Evolutionary conservation across 2,329 filamentous ascomycete species (phyloP), one percentile per base, ranked within the genome.

Genomic region (Clonostachys rhizophaga): DNA sequence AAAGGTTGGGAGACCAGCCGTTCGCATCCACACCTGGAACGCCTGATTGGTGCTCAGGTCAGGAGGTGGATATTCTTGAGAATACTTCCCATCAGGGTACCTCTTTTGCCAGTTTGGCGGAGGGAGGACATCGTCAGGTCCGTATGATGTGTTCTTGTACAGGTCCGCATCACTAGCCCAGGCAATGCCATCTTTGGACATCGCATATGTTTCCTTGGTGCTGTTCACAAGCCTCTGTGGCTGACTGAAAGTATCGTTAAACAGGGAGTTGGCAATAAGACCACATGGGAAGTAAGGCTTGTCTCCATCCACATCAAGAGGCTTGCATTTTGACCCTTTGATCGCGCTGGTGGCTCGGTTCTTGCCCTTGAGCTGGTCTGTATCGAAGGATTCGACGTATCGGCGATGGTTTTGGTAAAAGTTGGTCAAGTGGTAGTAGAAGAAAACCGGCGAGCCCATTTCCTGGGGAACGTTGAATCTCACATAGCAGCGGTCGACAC

Each of bases 1-100:
- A 65, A 99, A 99, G 6, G 86, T 87, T 1, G 94, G 94, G 58
- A 97, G 71, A 49, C 92, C 94, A 20, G 94, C 94, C 2, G 95
- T 95, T 57, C 94, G 84, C 94, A 99, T 99, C 94, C 94, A 99
- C 18, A 97, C 91, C 69, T 96, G 91, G 66, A 99, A 95, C 40
- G 84, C 83, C 65, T 96, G 87, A 69, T 90, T 85, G 1, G 82
- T 70, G 52, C 85, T 77, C 16, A 97, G 66, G 56, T 94, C 69
- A 0, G 91, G 90, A 18, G 89, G 83, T 3, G 79, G 80, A 45
- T 78, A 76, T 1, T 79, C 69, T 0, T 72, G 64, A 4, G 79
- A 84, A 61, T 96, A 96, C 24, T 30, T 30, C 51, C 79, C 81
- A 36, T 85, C 63, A 7, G 84, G 85, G 55, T 86, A 96, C 49